Evolutionary conservation across 2,329 filamentous ascomycete species (phyloP), one percentile per base, ranked within the genome.

Genomic region (Calonectria ilicicola): DNA sequence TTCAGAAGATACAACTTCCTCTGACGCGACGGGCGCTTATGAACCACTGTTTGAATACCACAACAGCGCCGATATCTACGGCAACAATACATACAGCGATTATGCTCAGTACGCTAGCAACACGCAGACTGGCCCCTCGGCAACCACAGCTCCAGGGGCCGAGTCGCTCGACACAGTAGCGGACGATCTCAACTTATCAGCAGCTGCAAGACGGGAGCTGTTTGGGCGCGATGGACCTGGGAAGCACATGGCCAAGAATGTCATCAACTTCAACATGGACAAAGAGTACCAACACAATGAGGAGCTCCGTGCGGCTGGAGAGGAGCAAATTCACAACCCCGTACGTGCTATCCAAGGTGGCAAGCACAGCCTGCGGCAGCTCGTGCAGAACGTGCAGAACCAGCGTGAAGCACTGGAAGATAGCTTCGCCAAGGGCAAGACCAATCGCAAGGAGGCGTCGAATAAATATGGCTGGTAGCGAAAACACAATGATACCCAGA

Each of bases 361-460:
- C 76, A 98, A 98, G 86, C 95, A 98, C 85, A 97, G 91, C 79
- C 87, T 98, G 82, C 92, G 93, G 81, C 95, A 98, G 86, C 88
- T 98, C 78, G 94, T 98, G 76, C 95, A 92, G 83, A 93, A 93
- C 73, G 96, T 94, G 29, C 91, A 91, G 77, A 94, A 89, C 74
- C 95, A 98, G 84, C 92, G 92, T 81, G 95, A 98, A 14, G 95
- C 95, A 2, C 86, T 98, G 76, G 95, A 98, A 84, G 96, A 98
- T 80, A 96, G 94, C 82, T 98, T 98, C 86, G 95, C 95, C 23
- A 88, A 92, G 77, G 94, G 95, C 7, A 92, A 91, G 85, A 91
- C 89, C 78, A 97, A 96, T 80, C 92, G 94, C 83, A 93, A 91
- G 78, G 95, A 98, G 82, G 95, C 95, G 23, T 94, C 94, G 5